Evolutionary conservation across 225 moss, liverwort and hornwort genomes (phyloP), one percentile per base, ranked within the genome.

Genomic region (Pleurozium schreberi): DNA sequence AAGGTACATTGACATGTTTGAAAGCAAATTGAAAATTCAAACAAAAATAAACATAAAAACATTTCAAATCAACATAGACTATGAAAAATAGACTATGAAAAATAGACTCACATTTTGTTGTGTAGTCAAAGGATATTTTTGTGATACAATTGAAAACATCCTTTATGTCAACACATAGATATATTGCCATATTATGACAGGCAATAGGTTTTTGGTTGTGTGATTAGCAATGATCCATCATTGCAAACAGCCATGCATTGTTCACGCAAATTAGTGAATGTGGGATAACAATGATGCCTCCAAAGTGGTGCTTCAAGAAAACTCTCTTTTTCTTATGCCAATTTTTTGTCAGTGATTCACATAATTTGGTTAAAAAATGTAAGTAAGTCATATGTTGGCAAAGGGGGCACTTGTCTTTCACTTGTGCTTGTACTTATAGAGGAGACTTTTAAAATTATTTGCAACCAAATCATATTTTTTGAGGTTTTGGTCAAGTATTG

Each of bases 201-300:
- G 1, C 7, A 67, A 67, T 67, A 22, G 12, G 4, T 38, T 12
- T n/a, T 67, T 4, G 8, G 38, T 8, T 1, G 6, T 1, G 0
- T 6, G 4, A 21, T 38, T 6, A 6, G 21, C 12, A 38, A n/a
- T n/a, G 4, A 12, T 3, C 38, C 38, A 11, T 34, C 5, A 3
- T 16, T 64, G 4, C 34, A 65, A 38, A 38, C 38, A 11, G 49
- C 49, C 20, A 20, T 0, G 3, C 11, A 38, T 20, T 1, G 3
- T 11, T 66, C 11, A 66, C 0, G 0, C 6, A 66, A 68, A 68
- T 68, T 12, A 2, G 2, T n/a, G 4, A 68, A n/a, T n/a, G n/a
- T 1, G 38, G 0, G 7, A 0, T 68, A 68, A 13, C 12, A n/a
- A 68, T 22, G 13, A n/a, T 1, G 11, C 23, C 2, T 68, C 23